Evolutionary conservation across 192 early-diverging fungal genomes (phyloP).

Genomic region (Backusella macrospora): DNA sequence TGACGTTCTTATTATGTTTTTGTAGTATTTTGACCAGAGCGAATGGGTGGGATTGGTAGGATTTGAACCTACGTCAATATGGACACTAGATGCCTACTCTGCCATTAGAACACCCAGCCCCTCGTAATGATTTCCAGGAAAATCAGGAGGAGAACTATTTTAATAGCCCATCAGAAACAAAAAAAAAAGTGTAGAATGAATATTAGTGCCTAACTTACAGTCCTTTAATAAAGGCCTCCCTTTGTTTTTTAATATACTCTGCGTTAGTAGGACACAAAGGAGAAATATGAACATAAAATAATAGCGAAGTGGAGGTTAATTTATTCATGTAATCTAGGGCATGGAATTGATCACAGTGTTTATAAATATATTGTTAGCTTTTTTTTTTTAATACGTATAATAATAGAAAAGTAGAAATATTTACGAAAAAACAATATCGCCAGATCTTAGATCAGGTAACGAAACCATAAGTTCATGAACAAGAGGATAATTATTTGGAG

Average conservation of each 20-base stretch:
- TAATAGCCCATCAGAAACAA: not conserved
- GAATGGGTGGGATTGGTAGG: too few species aligned
- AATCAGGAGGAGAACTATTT: conserved; percentile 36
- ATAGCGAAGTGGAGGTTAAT: conserved; percentile 20
- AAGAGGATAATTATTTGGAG: conserved; percentile 26
- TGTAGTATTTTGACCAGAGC: too few species aligned
- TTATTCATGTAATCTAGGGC: conserved; percentile 25
- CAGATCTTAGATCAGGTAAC: conserved; percentile 26
- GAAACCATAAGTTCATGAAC: conserved; percentile 35
- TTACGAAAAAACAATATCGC: conserved; percentile 42
- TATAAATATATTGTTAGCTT: not conserved
- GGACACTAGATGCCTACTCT: too few species aligned
- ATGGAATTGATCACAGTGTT: conserved; percentile 34
- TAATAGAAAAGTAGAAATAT: not conserved
- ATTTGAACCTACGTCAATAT: too few species aligned
- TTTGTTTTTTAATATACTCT: conserved; percentile 23
- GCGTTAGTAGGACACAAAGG: conserved; percentile 36
- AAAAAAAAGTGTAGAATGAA: not conserved
- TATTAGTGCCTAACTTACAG: conserved; percentile 17
- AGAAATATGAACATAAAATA: conserved; percentile 36
- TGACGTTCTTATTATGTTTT: too few species aligned
- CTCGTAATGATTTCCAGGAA: conserved; percentile 37
- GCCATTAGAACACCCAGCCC: too few species aligned
- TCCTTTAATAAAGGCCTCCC: conserved; percentile 27
- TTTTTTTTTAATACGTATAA: not conserved